A percentile compares a stretch with the other conserved stretches of the same genome.
Evolutionary conservation across 768 basidiomycete genomes (phyloP).

Genomic region (Tricholoma sp.): DNA sequence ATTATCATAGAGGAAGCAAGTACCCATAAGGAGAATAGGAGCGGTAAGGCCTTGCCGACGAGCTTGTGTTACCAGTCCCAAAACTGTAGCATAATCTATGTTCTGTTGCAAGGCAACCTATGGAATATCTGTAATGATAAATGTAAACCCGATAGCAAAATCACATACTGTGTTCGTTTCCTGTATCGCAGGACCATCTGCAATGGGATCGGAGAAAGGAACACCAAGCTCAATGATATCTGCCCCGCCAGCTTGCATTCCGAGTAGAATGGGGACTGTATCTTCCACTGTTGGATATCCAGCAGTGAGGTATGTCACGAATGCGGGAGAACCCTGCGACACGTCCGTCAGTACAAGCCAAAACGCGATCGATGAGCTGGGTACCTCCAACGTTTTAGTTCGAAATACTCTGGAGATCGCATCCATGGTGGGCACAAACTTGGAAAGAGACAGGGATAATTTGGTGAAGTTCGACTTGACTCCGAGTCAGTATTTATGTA

Average conservation of each 20-base stretch:
- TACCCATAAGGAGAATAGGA: slow-evolving; percentile 94
- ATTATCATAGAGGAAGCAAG: not conserved
- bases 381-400: slow-evolving; percentile 54
- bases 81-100: slow-evolving; percentile 70
- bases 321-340: slow-evolving; percentile 48
- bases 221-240: slow-evolving; percentile 95
- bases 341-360: not conserved
- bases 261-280: slow-evolving; percentile 84
- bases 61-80: slow-evolving; percentile 74
- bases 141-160: slow-evolving; percentile 6
- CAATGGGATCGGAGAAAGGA: slow-evolving; percentile 95
- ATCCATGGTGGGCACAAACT: slow-evolving; percentile 46
- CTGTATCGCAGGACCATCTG: slow-evolving; percentile 93
- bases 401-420: slow-evolving; percentile 66
- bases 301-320: slow-evolving; percentile 91
- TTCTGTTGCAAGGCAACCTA: slow-evolving; percentile 83
- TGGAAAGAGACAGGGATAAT: too few species aligned
- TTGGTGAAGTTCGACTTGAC: too few species aligned
- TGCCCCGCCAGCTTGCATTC: slow-evolving; percentile 89
- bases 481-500: too few species aligned
- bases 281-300: slow-evolving; percentile 79
- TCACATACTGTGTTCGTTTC: slow-evolving; percentile 79
- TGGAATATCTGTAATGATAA: slow-evolving; percentile 7
- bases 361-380: not conserved
- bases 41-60: slow-evolving; percentile 74